Evolutionary conservation across 2,329 filamentous ascomycete genomes (phyloP).

Genomic region (Colletotrichum acutatum): DNA sequence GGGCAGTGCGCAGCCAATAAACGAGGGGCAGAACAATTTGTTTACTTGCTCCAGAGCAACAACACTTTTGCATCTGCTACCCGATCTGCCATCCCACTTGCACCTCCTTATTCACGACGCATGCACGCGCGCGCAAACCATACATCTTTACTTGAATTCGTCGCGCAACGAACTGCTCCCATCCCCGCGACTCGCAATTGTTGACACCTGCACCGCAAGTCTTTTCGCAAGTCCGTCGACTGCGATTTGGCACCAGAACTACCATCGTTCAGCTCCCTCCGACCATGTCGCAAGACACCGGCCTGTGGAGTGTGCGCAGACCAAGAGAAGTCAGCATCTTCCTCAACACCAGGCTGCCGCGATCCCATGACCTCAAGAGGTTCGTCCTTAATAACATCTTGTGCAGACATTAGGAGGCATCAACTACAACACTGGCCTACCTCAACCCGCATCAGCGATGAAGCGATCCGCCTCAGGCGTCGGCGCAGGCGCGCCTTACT

Average conservation of each 20-base stretch:
- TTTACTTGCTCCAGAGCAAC: slow-evolving; percentile 57
- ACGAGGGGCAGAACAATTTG: slow-evolving; percentile 42
- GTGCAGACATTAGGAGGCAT: slow-evolving; percentile 85
- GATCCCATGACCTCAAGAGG: background rate
- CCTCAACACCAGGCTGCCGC: background rate
- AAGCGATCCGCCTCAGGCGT: slow-evolving; percentile 89
- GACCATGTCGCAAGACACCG: slow-evolving; percentile 86
- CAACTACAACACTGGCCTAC: slow-evolving; percentile 85
- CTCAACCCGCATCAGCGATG: slow-evolving; percentile 91
- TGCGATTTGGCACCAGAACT: slow-evolving; percentile 10
- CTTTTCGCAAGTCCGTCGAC: slow-evolving; percentile 1
- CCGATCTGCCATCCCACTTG: background rate
- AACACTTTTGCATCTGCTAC: slow-evolving; percentile 15
- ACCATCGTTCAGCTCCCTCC: background rate
- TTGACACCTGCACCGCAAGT: background rate
- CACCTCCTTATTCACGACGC: slow-evolving; percentile 11
- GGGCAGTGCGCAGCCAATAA: slow-evolving; percentile 34
- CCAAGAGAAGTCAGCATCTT: slow-evolving; percentile 80
- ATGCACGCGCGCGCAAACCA: background rate
- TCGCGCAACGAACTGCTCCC: background rate
- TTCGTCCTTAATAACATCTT: slow-evolving; percentile 9
- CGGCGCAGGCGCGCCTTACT: slow-evolving; percentile 73
- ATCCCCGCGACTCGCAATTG: no score
- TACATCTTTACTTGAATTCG: background rate
- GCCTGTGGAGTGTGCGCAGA: slow-evolving; percentile 91